Evolutionary conservation across 805 yeast genomes (phyloP).

Genomic region (Phaffomyces thermotolerans): DNA sequence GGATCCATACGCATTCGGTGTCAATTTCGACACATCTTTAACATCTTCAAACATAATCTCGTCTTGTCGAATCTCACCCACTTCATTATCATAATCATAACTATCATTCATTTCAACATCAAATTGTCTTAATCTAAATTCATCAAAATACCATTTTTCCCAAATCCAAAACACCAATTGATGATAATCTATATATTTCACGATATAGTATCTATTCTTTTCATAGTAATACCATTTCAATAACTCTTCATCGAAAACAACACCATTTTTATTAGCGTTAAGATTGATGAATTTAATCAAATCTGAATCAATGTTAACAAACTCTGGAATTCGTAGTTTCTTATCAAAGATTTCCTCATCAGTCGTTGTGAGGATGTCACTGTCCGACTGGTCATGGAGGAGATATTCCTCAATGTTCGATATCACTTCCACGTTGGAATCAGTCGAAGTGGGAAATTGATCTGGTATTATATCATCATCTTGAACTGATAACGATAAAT

Average conservation of each 20-base stretch:
- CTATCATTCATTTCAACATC: constrained; percentile 7
- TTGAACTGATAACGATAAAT: constrained; percentile 14
- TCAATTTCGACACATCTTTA: too few species aligned
- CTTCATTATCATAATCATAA: neutral
- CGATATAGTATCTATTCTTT: constrained; percentile 3
- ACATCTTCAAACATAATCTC: too few species aligned
- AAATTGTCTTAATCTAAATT: constrained; percentile 10
- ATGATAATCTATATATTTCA: neutral
- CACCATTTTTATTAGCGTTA: too few species aligned
- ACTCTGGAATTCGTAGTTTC: neutral
- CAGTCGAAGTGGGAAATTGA: neutral
- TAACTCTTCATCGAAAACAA: neutral
- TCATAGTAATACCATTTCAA: constrained; percentile 1
- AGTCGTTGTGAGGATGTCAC: constrained; percentile 9
- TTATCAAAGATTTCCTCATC: constrained; percentile 3
- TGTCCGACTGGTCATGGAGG: constrained; percentile 12
- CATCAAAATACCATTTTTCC: constrained; percentile 24
- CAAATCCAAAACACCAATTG: constrained; percentile 13
- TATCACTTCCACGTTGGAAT: neutral
- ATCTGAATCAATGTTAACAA: too few species aligned
- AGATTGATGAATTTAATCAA: too few species aligned
- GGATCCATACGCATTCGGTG: constrained; percentile 4
- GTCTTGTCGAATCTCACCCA: too few species aligned
- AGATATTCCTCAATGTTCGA: constrained; percentile 15
- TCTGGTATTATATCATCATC: neutral